Conservation (phyloP, 805 yeast species). For the Candida krabiensis region DNA sequence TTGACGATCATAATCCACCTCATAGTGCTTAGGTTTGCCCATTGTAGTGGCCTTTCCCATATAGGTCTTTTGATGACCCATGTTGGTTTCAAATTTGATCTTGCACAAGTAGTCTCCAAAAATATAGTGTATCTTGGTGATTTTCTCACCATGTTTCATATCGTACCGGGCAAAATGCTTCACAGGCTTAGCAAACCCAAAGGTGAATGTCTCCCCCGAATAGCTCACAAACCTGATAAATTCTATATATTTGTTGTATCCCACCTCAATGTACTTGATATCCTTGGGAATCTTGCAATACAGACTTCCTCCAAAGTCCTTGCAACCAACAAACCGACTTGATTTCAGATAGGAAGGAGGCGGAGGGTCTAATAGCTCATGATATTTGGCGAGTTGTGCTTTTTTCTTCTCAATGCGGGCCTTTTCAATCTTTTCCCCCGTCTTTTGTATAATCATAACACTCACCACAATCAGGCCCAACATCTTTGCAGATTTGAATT, state of each 20-base stretch:
- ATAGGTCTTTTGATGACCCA: constrained; percentile 4
- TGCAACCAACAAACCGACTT: constrained; percentile 12
- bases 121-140: constrained; percentile 10
- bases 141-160: constrained; percentile 11
- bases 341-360: constrained; percentile 17
- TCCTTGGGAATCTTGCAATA: constrained; percentile 12
- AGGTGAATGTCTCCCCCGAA: constrained; percentile 12
- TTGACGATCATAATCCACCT: constrained; percentile 12
- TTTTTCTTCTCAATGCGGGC: constrained; percentile 5
- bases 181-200: constrained; percentile 18
- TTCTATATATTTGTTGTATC: constrained; percentile 18
- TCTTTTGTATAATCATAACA: constrained; percentile 1
- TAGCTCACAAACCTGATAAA: constrained; percentile 14
- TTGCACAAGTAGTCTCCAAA: constrained; percentile 14
- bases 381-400: constrained; percentile 4
- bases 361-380: constrained; percentile 10
- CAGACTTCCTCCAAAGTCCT: constrained; percentile 11
- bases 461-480: constrained; percentile 18
- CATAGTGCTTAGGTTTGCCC: constrained; percentile 10
- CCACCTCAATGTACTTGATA: constrained; percentile 11
- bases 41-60: constrained; percentile 11
- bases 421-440: too few relatives aligned
- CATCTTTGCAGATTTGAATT: constrained; percentile 4
- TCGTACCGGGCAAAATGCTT: constrained; percentile 8
- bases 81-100: constrained; percentile 11